Conservation (phyloP, 768 basidiomycete species). For the Hygrocybe punicea region DNA sequence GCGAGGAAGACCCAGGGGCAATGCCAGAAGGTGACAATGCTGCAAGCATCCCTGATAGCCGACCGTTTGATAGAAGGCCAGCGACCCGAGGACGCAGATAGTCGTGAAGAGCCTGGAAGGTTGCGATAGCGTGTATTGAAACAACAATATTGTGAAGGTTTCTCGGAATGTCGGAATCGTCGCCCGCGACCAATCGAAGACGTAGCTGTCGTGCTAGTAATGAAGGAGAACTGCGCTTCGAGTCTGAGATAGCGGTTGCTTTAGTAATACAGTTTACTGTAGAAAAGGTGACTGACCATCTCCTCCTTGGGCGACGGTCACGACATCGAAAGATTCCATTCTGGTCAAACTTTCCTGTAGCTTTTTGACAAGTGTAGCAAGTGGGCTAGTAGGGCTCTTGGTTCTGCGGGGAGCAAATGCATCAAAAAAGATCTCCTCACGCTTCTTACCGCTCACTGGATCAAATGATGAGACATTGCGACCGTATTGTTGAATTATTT, state of each 20-base stretch:
- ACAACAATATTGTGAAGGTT: constrained; percentile 88
- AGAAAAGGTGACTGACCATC: constrained; percentile 57
- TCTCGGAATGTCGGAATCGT: constrained; percentile 84
- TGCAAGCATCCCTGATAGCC: constrained; percentile 88
- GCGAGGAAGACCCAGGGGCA: constrained; percentile 43
- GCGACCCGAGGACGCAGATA: constrained; percentile 90
- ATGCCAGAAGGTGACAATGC: constrained; percentile 77
- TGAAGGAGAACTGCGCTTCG: constrained; percentile 86
- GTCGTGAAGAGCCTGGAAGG: constrained; percentile 94
- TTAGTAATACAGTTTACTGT: constrained; percentile 6
- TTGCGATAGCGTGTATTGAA: constrained; percentile 97
- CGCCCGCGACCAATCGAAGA: constrained; percentile 83
- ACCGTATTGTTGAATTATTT: constrained; percentile 10
- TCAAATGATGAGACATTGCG: constrained; percentile 4
- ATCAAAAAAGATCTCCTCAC: constrained; percentile 78
- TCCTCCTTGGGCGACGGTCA: constrained; percentile 76
- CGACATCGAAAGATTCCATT: constrained; percentile 94
- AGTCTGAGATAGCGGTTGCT: constrained; percentile 48
- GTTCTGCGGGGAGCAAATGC: constrained; percentile 61
- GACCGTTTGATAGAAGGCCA: constrained; percentile 58
- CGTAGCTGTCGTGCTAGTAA: constrained; percentile 90
- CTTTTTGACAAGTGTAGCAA: constrained; percentile 86
- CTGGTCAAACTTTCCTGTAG: constrained; percentile 92
- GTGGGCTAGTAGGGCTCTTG: constrained; percentile 42
- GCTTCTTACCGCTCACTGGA: constrained; percentile 58